Percentiles rank a stretch among this genome's conserved stretches.
These are phyloP conservation scores for Yarrowia porcina DNA, from an alignment of 805 yeast genomes.

Conservation along the genomic window DNA sequence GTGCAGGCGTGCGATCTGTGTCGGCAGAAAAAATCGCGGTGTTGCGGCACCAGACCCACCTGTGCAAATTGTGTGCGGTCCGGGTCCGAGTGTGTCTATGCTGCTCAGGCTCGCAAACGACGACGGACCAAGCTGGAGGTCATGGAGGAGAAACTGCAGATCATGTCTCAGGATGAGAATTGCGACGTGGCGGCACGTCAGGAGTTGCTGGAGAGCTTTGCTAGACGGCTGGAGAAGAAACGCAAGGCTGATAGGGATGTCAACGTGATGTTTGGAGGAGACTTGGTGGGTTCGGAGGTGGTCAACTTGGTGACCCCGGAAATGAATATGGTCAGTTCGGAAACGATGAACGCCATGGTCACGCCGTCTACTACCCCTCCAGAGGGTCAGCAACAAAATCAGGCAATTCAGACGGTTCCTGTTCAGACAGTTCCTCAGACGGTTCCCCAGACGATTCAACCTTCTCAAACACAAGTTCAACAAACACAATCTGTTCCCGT, in stretches of 20 bases:
- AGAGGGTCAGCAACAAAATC: neutral
- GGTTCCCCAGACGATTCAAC: too few species aligned
- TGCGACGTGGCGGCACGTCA: conserved; percentile 3
- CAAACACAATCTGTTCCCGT: too few species aligned
- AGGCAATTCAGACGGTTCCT: neutral
- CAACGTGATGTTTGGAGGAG: too few species aligned
- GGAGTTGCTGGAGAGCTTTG: conserved; percentile 4
- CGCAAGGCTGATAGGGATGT: neutral
- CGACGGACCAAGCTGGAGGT: conserved; percentile 14
- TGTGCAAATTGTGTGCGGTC: conserved; percentile 16
- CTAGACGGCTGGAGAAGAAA: neutral
- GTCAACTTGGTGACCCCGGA: too few species aligned
- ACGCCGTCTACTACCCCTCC: neutral
- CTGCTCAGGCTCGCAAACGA: conserved; percentile 1
- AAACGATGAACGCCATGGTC: neutral
- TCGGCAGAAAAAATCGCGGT: conserved; percentile 5
- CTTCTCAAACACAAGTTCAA: neutral
- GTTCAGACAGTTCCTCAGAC: too few species aligned
- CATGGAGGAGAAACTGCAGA: conserved; percentile 18
- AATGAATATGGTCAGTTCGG: neutral
- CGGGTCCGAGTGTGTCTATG: neutral
- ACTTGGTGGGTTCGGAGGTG: too few species aligned
- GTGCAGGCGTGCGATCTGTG: conserved; percentile 19
- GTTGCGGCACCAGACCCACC: conserved; percentile 25
- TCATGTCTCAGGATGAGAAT: conserved; percentile 6